These are phyloP conservation scores for Emydomyces testavorans DNA, from an alignment of 2,329 filamentous ascomycete species.

Conservation along the genomic window DNA sequence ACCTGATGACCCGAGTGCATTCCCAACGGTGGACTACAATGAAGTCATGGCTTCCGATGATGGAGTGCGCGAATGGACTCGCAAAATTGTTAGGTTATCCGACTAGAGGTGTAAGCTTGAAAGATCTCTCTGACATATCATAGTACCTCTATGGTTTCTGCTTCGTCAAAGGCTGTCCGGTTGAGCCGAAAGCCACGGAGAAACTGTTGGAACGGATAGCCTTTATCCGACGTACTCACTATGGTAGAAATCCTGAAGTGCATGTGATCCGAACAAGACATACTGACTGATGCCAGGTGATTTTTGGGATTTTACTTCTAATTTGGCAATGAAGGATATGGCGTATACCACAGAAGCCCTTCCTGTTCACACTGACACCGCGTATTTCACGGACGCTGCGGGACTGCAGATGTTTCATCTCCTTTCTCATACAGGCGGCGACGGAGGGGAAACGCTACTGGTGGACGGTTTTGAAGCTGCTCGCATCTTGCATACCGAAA, in stretches of 20 bases:
- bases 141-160: conserved; percentile 62
- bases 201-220: conserved; percentile 67
- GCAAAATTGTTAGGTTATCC: conserved; percentile 39
- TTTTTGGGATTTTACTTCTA: conserved; percentile 79
- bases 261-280: not conserved
- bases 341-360: conserved; percentile 82
- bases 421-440: conserved; percentile 56
- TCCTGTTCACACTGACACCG: conserved; percentile 82
- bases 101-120: conserved; percentile 9
- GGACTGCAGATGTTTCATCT: conserved; percentile 89
- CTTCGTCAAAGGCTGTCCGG: conserved; percentile 61
- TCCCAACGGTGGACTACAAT: conserved; percentile 50
- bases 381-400: conserved; percentile 87
- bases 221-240: conserved; percentile 82
- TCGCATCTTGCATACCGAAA: conserved; percentile 43
- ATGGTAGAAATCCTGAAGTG: conserved; percentile 54
- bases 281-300: conserved; percentile 35
- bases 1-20: conserved; percentile 28
- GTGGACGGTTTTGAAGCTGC: conserved; percentile 79
- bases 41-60: conserved; percentile 48
- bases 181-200: conserved; percentile 59
- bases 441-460: conserved; percentile 66
- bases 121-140: conserved; percentile 7
- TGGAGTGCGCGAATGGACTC: conserved; percentile 52
- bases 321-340: conserved; percentile 77